Conservation (phyloP, 2,329 filamentous ascomycete species). For the Didymella segeticola region DNA sequence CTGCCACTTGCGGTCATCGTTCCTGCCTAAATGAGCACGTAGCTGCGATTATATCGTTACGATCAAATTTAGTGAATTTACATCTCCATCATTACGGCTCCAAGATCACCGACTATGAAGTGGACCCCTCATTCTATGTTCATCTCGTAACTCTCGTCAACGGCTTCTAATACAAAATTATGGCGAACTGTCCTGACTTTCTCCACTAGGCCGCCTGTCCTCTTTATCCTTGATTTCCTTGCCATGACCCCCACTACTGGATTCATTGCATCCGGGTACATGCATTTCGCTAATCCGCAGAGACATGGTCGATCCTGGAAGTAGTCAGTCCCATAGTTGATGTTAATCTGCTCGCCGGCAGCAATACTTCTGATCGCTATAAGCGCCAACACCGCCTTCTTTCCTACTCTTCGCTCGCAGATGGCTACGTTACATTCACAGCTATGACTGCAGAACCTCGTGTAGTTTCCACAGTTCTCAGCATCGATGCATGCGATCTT, state of each 20-base stretch:
- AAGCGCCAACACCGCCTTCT: not conserved
- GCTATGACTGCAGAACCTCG: conserved; percentile 19
- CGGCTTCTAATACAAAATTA: not conserved
- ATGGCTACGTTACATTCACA: conserved; percentile 17
- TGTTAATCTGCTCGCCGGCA: not conserved
- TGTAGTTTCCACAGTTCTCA: conserved; percentile 4
- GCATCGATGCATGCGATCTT: conserved; percentile 13
- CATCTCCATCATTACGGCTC: not conserved
- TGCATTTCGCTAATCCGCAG: conserved; percentile 6
- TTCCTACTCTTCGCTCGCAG: conserved; percentile 7
- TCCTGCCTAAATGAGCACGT: conserved; percentile 13
- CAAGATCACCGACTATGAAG: not conserved
- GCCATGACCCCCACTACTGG: not conserved
- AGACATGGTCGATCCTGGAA: not conserved
- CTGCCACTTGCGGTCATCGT: conserved; percentile 6
- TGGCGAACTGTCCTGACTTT: not conserved
- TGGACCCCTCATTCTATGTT: not conserved
- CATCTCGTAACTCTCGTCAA: not conserved
- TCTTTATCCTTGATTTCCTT: not conserved
- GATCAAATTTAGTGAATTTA: too few relatives aligned
- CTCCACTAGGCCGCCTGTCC: not conserved
- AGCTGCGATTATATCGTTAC: not conserved
- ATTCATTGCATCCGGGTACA: conserved; percentile 1
- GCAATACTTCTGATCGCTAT: not conserved
- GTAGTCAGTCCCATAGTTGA: not conserved